phyloP scores from a whole-genome alignment of 768 basidiomycete genomes.

The Termitomyces sp. region DNA sequence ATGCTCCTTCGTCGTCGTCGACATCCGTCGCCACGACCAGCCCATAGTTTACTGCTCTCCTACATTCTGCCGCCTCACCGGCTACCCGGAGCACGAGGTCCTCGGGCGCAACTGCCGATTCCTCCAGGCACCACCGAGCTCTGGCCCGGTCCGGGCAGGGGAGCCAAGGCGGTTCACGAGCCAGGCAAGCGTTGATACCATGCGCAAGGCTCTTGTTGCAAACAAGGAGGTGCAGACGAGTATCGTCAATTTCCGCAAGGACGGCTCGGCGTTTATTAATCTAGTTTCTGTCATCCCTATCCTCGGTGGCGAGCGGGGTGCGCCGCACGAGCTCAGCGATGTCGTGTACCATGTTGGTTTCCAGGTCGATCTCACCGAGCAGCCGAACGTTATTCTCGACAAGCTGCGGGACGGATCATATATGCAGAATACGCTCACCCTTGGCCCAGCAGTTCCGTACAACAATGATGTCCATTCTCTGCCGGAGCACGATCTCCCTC shows the following conservation, averaged over 20 bases:
- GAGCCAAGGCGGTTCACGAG: conserved; percentile 54
- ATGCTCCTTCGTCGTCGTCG: conserved; percentile 90
- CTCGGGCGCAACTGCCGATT: conserved; percentile 91
- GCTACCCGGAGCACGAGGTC: conserved; percentile 72
- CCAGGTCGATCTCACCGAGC: conserved; percentile 88
- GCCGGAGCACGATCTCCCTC: conserved; percentile 21
- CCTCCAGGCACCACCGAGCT: conserved; percentile 67
- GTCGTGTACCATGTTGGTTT: conserved; percentile 90
- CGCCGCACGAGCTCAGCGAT: conserved; percentile 57
- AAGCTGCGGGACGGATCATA: conserved; percentile 79
- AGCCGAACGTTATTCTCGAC: conserved; percentile 79
- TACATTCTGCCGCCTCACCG: conserved; percentile 74
- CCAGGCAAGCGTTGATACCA: conserved; percentile 54
- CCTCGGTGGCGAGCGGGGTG: conserved; percentile 50
- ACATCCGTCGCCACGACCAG: conserved; percentile 73
- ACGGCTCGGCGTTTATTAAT: conserved; percentile 85
- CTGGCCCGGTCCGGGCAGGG: conserved; percentile 33
- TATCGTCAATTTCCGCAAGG: conserved; percentile 86
- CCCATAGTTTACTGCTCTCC: conserved; percentile 93
- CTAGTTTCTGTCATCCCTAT: conserved; percentile 91
- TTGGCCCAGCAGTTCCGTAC: not conserved
- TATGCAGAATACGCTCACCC: conserved; percentile 37
- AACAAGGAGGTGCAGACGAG: conserved; percentile 88
- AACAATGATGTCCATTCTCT: conserved; percentile 22
- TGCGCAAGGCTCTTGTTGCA: conserved; percentile 62